These are phyloP conservation scores for Mortierella sp. DNA, from an alignment of 371 early-diverging fungal genomes.

Conservation along the genomic window DNA sequence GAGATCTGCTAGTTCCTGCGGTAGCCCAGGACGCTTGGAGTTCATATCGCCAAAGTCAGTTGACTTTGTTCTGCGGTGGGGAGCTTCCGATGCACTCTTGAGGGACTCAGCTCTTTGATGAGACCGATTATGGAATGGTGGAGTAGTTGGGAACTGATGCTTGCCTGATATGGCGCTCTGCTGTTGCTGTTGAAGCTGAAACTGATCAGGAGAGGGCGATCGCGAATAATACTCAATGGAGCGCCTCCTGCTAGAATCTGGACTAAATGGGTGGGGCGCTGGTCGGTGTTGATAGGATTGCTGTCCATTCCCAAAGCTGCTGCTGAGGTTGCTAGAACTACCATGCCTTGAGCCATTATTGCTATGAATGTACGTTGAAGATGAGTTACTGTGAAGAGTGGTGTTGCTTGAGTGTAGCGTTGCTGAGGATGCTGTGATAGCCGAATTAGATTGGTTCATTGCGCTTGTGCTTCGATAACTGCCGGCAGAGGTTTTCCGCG, in stretches of 20 bases:
- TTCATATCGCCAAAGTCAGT: slow-evolving; percentile 48
- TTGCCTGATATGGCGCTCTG: slow-evolving; percentile 10
- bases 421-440: slow-evolving; percentile 6
- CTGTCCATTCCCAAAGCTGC: not conserved
- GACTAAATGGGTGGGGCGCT: slow-evolving; percentile 36
- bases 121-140: slow-evolving; percentile 19
- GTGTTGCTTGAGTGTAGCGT: slow-evolving; percentile 8
- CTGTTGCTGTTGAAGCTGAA: slow-evolving; percentile 13
- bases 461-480: slow-evolving; percentile 9
- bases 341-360: slow-evolving; percentile 10
- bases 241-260: slow-evolving; percentile 33
- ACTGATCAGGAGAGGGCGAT: slow-evolving; percentile 36
- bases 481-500: slow-evolving; percentile 40
- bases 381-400: slow-evolving; percentile 8
- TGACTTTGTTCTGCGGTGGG: slow-evolving; percentile 47
- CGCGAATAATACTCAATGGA: slow-evolving; percentile 47
- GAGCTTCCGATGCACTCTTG: slow-evolving; percentile 15
- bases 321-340: slow-evolving; percentile 14
- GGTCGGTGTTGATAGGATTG: slow-evolving; percentile 20
- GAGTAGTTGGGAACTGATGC: slow-evolving; percentile 19
- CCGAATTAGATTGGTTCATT: slow-evolving; percentile 4
- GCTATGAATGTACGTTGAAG: slow-evolving; percentile 11
- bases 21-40: slow-evolving; percentile 33
- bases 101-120: slow-evolving; percentile 22
- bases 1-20: slow-evolving; percentile 28